These are phyloP conservation scores for Bipolaris zeicola DNA, from an alignment of 2,329 filamentous ascomycete genomes.

Conservation along the genomic window DNA sequence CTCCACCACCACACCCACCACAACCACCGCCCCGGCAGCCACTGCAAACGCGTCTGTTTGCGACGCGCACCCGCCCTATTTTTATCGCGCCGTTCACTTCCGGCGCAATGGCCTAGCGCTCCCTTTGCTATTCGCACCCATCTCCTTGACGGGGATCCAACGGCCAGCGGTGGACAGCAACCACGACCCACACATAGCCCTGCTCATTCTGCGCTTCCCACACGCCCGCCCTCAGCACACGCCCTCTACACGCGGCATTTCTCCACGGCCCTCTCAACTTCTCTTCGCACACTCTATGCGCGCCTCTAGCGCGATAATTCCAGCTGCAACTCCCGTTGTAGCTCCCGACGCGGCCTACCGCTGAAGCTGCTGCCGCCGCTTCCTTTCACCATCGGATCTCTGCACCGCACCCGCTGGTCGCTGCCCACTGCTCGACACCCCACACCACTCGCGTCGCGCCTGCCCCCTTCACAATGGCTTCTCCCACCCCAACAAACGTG, in stretches of 20 bases:
- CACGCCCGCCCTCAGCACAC: slow-evolving; percentile 9
- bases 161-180: slow-evolving; percentile 26
- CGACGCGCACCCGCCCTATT: slow-evolving; percentile 25
- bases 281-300: slow-evolving; percentile 2
- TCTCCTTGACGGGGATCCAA: slow-evolving; percentile 22
- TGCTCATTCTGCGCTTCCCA: slow-evolving; percentile 5
- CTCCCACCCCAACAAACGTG: slow-evolving; percentile 20
- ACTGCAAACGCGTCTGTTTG: slow-evolving; percentile 25
- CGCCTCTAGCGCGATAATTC: background rate
- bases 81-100: slow-evolving; percentile 19
- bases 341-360: slow-evolving; percentile 15
- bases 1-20: slow-evolving; percentile 19
- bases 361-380: slow-evolving; percentile 15
- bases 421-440: slow-evolving; percentile 19
- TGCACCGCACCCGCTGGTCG: slow-evolving; percentile 16
- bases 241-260: slow-evolving; percentile 3
- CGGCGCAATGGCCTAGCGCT: slow-evolving; percentile 34
- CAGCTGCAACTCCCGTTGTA: slow-evolving; percentile 3
- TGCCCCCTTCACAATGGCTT: slow-evolving; percentile 38
- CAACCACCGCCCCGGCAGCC: background rate
- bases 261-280: background rate
- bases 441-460: slow-evolving; percentile 8
- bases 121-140: slow-evolving; percentile 16
- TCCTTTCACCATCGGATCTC: slow-evolving; percentile 15
- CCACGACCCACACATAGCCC: slow-evolving; percentile 20